These are phyloP conservation scores for Coniosporium tulheliwenetii DNA, from an alignment of 2,329 filamentous ascomycete species.

Conservation along the genomic window DNA sequence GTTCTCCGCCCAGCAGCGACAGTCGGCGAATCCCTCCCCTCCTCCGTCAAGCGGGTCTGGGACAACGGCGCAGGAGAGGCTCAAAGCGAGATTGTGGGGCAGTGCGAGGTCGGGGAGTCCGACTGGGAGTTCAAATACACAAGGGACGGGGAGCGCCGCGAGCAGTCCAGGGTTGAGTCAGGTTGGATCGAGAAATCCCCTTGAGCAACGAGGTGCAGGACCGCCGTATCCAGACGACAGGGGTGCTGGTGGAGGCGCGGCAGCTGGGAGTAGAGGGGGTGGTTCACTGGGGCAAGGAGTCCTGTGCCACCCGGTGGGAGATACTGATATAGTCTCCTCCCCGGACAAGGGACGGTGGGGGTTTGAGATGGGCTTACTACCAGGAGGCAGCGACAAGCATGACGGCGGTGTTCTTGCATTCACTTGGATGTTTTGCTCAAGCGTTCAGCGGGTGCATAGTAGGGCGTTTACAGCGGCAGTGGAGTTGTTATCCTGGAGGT, in stretches of 20 bases:
- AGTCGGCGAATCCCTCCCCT: slow-evolving; percentile 20
- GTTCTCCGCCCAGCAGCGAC: slow-evolving; percentile 16
- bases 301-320: background rate
- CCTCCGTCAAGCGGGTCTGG: slow-evolving; percentile 23
- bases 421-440: background rate
- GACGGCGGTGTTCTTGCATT: background rate
- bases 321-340: too few species aligned
- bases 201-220: background rate
- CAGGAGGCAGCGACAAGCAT: background rate
- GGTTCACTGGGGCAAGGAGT: background rate
- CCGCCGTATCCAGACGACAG: background rate
- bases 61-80: slow-evolving; percentile 59
- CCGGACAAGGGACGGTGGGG: background rate
- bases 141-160: background rate
- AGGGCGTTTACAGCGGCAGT: background rate
- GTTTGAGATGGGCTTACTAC: slow-evolving; percentile 1
- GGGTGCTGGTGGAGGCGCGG: background rate
- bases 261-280: background rate
- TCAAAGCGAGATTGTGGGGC: slow-evolving; percentile 70
- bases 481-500: too few species aligned
- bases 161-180: background rate
- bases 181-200: background rate
- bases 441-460: background rate
- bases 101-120: slow-evolving; percentile 44
- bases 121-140: slow-evolving; percentile 7